Base-by-base conservation (phyloP, 805 yeast species). In the Teunomyces atbi region DNA sequence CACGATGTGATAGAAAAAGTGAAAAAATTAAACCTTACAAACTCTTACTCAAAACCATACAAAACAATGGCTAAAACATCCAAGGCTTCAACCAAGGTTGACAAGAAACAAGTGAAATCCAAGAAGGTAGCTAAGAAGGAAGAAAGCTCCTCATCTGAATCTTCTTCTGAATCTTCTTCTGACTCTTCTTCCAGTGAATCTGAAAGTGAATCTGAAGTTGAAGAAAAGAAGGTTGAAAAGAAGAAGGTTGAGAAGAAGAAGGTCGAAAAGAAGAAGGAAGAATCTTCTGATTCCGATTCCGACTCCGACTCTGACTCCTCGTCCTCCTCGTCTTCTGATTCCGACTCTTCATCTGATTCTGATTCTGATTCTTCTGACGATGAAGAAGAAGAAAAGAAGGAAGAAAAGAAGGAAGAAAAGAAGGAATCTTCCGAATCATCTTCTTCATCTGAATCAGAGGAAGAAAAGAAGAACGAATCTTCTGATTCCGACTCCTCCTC, bases 21-120 rank as follows among this genome's bases (percentile, higher is more conserved):
- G 42, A 40, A 40, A 40, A 40, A 40, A 28, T 40, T 5, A 7
- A 11, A 18, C 12, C 15, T 37, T 40, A 26, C 23, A n/a, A n/a
- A n/a, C n/a, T n/a, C n/a, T n/a, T n/a, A n/a, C 18, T 12, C 19
- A 16, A 26, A 16, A 10, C 30, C 29, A 13, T 15, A n/a, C n/a
- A 13, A 18, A 20, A 66, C 36, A 57, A 71, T 71, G 77, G 77
- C 72, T 53, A 71, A 71, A 58, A 54, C 73, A 50, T 54, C 67
- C 35, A 56, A 60, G 43, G 63, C 62, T 46, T 45, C 66, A 34
- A 45, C 61, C 39, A 64, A 62, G 56, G 60, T 51, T 41, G 50
- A 45, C 44, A 64, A 62, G 56, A 64, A 62, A 20, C 34, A 41
- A 29, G 33, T 41, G n/a, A 56, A 57, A 46, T 45, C 56, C 44